Evolutionary conservation across 805 yeast genomes (phyloP).

Genomic region (Zygosaccharomyces bailii): DNA sequence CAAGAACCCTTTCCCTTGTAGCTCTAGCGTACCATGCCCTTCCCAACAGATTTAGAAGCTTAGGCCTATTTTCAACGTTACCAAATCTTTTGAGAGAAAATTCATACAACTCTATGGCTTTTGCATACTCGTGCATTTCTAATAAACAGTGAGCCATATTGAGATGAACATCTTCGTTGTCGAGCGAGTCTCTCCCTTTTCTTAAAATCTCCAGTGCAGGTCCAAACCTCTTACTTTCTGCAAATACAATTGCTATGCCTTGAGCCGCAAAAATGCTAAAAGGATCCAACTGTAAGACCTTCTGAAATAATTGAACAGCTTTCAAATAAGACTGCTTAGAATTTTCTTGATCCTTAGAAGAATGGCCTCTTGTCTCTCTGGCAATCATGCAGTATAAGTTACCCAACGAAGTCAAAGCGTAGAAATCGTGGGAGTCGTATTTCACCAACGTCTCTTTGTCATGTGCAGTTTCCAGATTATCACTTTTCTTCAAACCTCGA

Average conservation of each 20-base stretch:
- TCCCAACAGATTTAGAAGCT: slow-evolving; percentile 69
- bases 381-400: slow-evolving; percentile 83
- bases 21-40: slow-evolving; percentile 88
- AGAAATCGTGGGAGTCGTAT: slow-evolving; percentile 81
- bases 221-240: slow-evolving; percentile 72
- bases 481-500: slow-evolving; percentile 40
- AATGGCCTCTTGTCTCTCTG: slow-evolving; percentile 50
- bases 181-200: slow-evolving; percentile 84
- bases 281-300: slow-evolving; percentile 80
- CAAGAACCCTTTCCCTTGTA: slow-evolving; percentile 57
- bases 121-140: slow-evolving; percentile 76
- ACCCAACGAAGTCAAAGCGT: slow-evolving; percentile 86
- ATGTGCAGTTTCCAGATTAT: slow-evolving; percentile 66
- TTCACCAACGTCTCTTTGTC: slow-evolving; percentile 82
- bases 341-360: slow-evolving; percentile 42
- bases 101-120: slow-evolving; percentile 87
- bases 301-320: slow-evolving; percentile 89
- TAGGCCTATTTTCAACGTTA: slow-evolving; percentile 59
- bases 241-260: slow-evolving; percentile 90
- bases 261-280: slow-evolving; percentile 94
- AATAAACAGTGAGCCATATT: slow-evolving; percentile 85
- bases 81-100: slow-evolving; percentile 65
- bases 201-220: slow-evolving; percentile 83
- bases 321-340: slow-evolving; percentile 75
- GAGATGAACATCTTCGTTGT: slow-evolving; percentile 76